These are phyloP conservation scores for Oryza meyeriana DNA, from an alignment of 176 grass and related monocot genomes.

Conservation along the genomic window DNA sequence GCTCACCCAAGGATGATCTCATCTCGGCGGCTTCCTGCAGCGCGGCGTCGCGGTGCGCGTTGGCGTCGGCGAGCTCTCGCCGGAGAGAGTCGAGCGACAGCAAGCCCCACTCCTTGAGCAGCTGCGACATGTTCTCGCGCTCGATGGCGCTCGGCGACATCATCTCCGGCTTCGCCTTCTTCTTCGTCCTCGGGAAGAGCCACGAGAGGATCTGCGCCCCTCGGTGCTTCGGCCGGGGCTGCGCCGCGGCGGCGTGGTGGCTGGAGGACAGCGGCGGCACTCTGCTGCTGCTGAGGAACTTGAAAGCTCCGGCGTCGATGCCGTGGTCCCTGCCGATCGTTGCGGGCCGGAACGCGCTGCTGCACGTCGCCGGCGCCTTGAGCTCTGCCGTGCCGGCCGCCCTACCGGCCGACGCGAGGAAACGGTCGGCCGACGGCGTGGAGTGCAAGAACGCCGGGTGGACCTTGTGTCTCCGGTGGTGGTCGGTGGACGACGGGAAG, in stretches of 20 bases:
- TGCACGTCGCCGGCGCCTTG: constrained; percentile 45
- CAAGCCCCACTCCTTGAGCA: constrained; percentile 78
- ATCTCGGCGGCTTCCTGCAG: constrained; percentile 65
- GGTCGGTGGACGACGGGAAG: constrained; percentile 51
- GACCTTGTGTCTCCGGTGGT: constrained; percentile 50
- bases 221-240: constrained; percentile 45
- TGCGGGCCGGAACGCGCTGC: constrained; percentile 48
- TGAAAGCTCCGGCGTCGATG: constrained; percentile 21
- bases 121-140: constrained; percentile 68
- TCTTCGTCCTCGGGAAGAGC: constrained; percentile 71
- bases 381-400: constrained; percentile 40
- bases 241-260: constrained; percentile 5
- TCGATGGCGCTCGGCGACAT: constrained; percentile 48
- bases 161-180: constrained; percentile 53
- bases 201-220: constrained; percentile 71
- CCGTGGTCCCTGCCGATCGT: constrained; percentile 42
- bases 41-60: constrained; percentile 62
- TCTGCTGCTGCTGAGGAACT: constrained; percentile 24
- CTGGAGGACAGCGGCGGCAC: constrained; percentile 17
- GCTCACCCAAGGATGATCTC: constrained; percentile 59
- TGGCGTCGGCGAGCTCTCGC: constrained; percentile 75
- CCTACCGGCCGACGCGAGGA: constrained; percentile 42
- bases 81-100: constrained; percentile 72
- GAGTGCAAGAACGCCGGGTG: constrained; percentile 55
- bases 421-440: constrained; percentile 36